Evolutionary conservation across 23 red algal genomes (phyloP).

Genomic region (Gracilaria gracilis): DNA sequence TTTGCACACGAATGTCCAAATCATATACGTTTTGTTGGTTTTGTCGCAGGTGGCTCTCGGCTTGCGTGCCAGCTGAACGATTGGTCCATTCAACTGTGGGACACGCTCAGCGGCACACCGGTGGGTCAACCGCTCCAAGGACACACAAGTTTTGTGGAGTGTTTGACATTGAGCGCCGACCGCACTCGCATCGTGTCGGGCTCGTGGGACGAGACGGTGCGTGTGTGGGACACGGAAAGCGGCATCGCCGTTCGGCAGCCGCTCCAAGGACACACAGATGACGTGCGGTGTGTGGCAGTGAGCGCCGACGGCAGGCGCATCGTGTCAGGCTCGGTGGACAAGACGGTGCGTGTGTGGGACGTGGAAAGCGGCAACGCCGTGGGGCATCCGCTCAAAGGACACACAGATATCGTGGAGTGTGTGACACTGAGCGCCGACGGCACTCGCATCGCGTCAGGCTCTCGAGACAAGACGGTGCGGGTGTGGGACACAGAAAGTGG

Average conservation of each 20-base stretch:
- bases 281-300: neutral
- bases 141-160: conserved; percentile 8
- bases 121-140: neutral
- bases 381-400: neutral
- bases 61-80: neutral
- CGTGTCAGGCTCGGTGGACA: conserved; percentile 3
- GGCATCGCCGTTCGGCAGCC: neutral
- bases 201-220: neutral
- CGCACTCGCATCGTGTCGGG: neutral
- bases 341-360: neutral
- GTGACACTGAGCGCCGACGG: neutral
- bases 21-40: neutral
- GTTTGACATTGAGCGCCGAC: neutral
- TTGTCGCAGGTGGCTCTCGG: neutral
- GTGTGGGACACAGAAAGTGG: neutral
- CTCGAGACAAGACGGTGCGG: neutral
- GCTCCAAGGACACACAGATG: neutral
- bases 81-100: neutral
- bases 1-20: neutral
- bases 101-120: neutral
- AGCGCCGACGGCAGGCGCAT: neutral
- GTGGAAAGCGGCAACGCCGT: neutral
- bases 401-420: neutral
- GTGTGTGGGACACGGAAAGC: neutral
- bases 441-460: neutral